Conservation (phyloP, 306 rosid species). For the Pachyrhizus erosus region DNA sequence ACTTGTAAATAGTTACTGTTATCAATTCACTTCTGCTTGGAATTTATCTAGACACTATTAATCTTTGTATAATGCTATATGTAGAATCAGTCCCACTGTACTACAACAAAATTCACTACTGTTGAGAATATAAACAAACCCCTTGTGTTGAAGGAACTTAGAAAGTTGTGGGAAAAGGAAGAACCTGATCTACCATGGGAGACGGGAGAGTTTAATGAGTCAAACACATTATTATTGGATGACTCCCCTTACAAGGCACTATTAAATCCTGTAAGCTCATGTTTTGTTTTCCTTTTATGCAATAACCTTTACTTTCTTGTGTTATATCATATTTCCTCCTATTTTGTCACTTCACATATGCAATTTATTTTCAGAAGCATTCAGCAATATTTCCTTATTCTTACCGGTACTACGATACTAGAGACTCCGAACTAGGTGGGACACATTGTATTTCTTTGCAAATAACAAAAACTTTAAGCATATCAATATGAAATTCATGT, state of each 20-base stretch:
- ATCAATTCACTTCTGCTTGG: constrained; percentile 3
- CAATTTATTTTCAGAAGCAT: constrained; percentile 62
- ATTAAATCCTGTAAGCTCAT: constrained; percentile 78
- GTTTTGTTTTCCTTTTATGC: constrained; percentile 28
- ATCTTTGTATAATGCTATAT: constrained; percentile 36
- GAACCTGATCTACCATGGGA: constrained; percentile 74
- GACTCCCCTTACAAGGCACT: constrained; percentile 93
- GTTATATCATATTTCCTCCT: constrained; percentile 34
- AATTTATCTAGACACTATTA: constrained; percentile 20
- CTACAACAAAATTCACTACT: constrained; percentile 59
- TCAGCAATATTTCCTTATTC: constrained; percentile 83
- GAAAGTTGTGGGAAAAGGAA: constrained; percentile 74
- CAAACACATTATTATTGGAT: constrained; percentile 86
- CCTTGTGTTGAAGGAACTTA: constrained; percentile 81
- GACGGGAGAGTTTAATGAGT: constrained; percentile 74
- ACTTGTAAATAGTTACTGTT: constrained; percentile 24
- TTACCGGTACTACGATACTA: constrained; percentile 48
- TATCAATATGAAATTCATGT: background rate
- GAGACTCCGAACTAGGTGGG: constrained; percentile 82
- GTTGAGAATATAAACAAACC: constrained; percentile 68
- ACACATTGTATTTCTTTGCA: background rate
- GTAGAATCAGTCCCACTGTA: constrained; percentile 78
- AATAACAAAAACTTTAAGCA: constrained; percentile 6
- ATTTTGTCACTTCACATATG: background rate
- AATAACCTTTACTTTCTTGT: constrained; percentile 28